Evolutionary conservation across 2,329 filamentous ascomycete species (phyloP), one percentile per base, ranked within the genome.

Genomic region (Penicillium sp.): DNA sequence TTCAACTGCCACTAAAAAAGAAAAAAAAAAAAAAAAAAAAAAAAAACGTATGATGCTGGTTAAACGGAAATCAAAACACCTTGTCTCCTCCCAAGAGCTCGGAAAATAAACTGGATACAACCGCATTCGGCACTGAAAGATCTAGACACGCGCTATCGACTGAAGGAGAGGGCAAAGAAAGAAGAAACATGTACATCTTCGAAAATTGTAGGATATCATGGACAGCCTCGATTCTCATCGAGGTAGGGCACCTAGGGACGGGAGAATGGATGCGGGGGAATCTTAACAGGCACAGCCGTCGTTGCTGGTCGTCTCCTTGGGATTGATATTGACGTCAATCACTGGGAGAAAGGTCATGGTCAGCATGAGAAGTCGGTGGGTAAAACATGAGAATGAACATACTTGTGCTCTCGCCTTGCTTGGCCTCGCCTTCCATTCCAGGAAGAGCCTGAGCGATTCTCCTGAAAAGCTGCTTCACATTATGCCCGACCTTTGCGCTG

Each of bases 371-470:
- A 19, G 21, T 29, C 44, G 25, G 31, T 21, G 29, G 10, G n/a
- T 36, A 35, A 17, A 17, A n/a, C 6, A 12, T 21, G 39, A 33
- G 31, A 49, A 33, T 55, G 6, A 33, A 85, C 89, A 70, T 81
- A 94, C 90, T 96, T 79, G 93, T 91, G 75, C 81, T 85, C 66
- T 90, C 88, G 59, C 87, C 87, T 67, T 89, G 87, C 67, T 88
- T 86, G 65, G 91, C 89, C 66, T 92, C 88, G 15, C 91, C 92
- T 76, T 99, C 94, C 94, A 99, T 97, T 23, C 94, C 94, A 8
- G 94, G 94, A 68, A 99, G 81, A 38, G 96, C 94, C 78, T 99
- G 94, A 41, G 96, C 94, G 85, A 99, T 99, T 81, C 92, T 89
- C 83, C 93, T 91, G 81, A 99, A 99, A 57, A 99, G 82, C 66